Base-by-base conservation (phyloP, 345 rosid species). In the Linum usitatissimum region DNA sequence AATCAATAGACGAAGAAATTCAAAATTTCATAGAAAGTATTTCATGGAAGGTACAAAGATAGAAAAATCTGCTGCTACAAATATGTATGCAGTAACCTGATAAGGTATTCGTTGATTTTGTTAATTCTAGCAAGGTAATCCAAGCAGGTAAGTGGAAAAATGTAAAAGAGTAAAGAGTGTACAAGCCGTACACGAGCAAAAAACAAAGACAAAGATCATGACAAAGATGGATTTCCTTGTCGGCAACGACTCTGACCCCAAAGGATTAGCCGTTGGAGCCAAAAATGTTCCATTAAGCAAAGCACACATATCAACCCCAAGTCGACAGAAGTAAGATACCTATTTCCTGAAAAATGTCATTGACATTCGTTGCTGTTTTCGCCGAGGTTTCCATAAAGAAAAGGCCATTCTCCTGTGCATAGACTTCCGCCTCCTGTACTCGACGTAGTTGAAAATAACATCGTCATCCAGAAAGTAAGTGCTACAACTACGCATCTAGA, bases 341-440 rank as follows among this genome's bases (percentile, higher is more conserved):
- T 58, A 88, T 86, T 77, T 88, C 90, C 66, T 84, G 79, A 57
- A 88, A 88, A 65, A 88, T 77, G 65, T 84, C 87, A 72, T 86
- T 86, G 70, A 84, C 96, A 68, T 88, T 88, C 9, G 69, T 64
- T 19, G 96, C 86, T 6, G 85, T 76, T 75, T 88, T 88, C 0
- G 96, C 96, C 39, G 96, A 88, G 61, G 93, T 81, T 74, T 88
- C 96, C 81, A 86, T 76, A 76, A 88, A 88, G 85, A 88, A 81
- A 57, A 88, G 85, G 70, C 82, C 83, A 73, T 81, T 82, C 75
- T 86, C 96, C 77, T 76, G 84, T 19, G 93, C 93, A 79, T 79
- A 88, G 2, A 45, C 59, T 65, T 73, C 79, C 51, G 85, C 96
- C 67, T 87, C 99, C 99, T 93, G 82, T 73, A 70, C 72, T 19